Base-by-base conservation (phyloP, 1,139 yeast genomes). In the Magnusiomyces tetraspermus region DNA sequence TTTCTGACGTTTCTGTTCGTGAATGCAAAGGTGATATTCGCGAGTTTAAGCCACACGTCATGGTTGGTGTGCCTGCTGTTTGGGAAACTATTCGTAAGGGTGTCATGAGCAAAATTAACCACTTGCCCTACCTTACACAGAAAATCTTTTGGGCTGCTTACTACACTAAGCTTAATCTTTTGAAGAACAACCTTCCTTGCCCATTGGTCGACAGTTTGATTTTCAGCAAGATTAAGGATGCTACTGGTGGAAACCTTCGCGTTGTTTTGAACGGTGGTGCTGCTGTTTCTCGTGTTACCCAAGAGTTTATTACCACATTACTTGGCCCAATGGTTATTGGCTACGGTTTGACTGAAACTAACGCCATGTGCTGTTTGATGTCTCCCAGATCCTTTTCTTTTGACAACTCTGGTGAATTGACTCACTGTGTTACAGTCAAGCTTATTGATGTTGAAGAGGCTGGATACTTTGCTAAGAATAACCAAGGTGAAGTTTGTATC, bases 11-110 rank as follows among this genome's bases (percentile, higher is more conserved):
- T 1, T 86, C 95, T 3, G 81, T 86, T 66, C 83, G 79, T 65
- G 85, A 92, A 72, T 89, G 96, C 73, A 72, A 78, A 56, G 92
- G 96, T 62, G 99, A 92, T 68, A 79, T 92, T 73, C 78, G 78
- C 55, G 89, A 85, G 66, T 87, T 88, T 71, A 78, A 80, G 68
- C 99, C 99, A 57, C 85, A 96, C 11, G 72, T 92, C 60, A 87
- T 92, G 96, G 96, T 89, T 59, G 98, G 96, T 68, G 98, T 94
- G 53, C 97, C 98, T 17, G 96, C 98, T 1, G 97, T 92, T 53
- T 94, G 97, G 96, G 99, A 92, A 74, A 78, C 85, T 31, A 88
- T 92, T 57, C 84, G 95, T 71, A 92, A 92, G 74, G 99, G 98
- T 54, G 85, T 92, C 55, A 61, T 87, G 58, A 78, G 80, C 53